phyloP scores from a whole-genome alignment of 495 filamentous ascomycete species.

The Xylaria scruposa region DNA sequence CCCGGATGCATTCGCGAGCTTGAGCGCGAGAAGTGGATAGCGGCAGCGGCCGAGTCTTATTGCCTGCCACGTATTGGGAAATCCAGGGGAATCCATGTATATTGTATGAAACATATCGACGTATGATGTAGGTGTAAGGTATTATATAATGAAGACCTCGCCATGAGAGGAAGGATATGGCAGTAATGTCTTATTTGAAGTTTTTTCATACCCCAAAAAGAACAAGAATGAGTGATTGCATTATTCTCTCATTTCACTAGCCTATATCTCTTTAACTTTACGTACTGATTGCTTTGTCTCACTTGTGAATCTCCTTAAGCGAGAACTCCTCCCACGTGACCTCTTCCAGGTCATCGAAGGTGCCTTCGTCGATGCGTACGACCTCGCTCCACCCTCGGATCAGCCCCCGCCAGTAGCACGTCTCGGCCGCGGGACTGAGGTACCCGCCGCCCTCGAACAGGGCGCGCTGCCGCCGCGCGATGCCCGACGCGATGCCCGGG shows the following conservation, averaged over 20 bases:
- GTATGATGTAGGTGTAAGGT: slow-evolving; percentile 13
- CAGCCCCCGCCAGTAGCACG: slow-evolving; percentile 61
- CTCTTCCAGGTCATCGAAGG: slow-evolving; percentile 43
- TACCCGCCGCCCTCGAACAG: slow-evolving; percentile 54
- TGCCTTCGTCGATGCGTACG: slow-evolving; percentile 42
- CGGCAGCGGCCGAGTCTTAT: not conserved
- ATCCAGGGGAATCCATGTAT: slow-evolving; percentile 1
- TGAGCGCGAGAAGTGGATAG: slow-evolving; percentile 67
- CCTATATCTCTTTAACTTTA: not conserved
- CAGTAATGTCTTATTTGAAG: slow-evolving; percentile 17
- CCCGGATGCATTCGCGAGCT: slow-evolving; percentile 94
- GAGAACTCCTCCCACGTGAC: slow-evolving; percentile 52
- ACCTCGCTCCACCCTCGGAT: slow-evolving; percentile 55
- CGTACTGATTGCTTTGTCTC: not conserved
- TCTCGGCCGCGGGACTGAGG: slow-evolving; percentile 57
- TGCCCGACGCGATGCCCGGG: slow-evolving; percentile 51
- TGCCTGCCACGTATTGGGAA: not conserved
- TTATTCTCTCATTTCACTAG: not conserved
- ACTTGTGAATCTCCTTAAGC: slow-evolving; percentile 43
- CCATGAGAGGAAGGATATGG: slow-evolving; percentile 5
- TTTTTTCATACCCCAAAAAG: not conserved
- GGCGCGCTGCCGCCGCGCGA: slow-evolving; percentile 56
- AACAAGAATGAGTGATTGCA: not conserved
- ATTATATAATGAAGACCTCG: slow-evolving; percentile 16
- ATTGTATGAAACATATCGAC: slow-evolving; percentile 21